Conservation (phyloP, 495 filamentous ascomycete genomes). For the Xylaria telfairii region DNA sequence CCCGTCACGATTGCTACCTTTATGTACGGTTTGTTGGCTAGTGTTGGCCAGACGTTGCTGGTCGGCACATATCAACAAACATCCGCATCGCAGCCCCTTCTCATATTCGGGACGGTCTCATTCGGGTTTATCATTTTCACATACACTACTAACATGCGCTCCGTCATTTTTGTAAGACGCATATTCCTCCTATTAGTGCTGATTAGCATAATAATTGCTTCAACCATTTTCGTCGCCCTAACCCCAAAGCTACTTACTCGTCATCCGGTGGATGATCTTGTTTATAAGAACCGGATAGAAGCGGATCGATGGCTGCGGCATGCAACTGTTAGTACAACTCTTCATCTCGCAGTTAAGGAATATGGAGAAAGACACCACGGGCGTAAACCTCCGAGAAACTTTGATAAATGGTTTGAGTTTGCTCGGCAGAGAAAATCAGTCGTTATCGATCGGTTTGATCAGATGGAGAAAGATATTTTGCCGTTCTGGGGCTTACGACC, state of each 20-base stretch:
- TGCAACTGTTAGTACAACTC: slow-evolving; percentile 56
- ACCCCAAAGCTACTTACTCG: slow-evolving; percentile 30
- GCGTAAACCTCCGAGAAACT: slow-evolving; percentile 65
- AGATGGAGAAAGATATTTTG: slow-evolving; percentile 70
- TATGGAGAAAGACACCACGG: slow-evolving; percentile 62
- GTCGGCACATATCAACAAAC: slow-evolving; percentile 50
- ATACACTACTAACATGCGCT: slow-evolving; percentile 47
- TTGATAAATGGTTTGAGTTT: slow-evolving; percentile 78
- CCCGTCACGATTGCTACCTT: slow-evolving; percentile 48
- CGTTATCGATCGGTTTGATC: slow-evolving; percentile 77
- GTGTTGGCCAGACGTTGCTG: slow-evolving; percentile 32
- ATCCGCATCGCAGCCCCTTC: slow-evolving; percentile 34
- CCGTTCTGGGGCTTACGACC: slow-evolving; percentile 78
- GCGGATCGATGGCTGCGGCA: slow-evolving; percentile 50
- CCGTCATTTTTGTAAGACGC: slow-evolving; percentile 48
- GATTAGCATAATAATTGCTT: slow-evolving; percentile 36
- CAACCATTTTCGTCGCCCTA: slow-evolving; percentile 38
- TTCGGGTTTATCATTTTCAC: slow-evolving; percentile 47
- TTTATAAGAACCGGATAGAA: slow-evolving; percentile 56
- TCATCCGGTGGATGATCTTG: slow-evolving; percentile 46
- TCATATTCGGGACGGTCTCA: slow-evolving; percentile 41
- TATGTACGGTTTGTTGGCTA: slow-evolving; percentile 39
- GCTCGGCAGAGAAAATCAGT: slow-evolving; percentile 66
- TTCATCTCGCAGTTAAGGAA: slow-evolving; percentile 61
- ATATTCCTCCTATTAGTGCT: slow-evolving; percentile 44